These are phyloP conservation scores for Pelargonium fulgidum DNA, from an alignment of 441 rosid genomes.

Conservation along the genomic window DNA sequence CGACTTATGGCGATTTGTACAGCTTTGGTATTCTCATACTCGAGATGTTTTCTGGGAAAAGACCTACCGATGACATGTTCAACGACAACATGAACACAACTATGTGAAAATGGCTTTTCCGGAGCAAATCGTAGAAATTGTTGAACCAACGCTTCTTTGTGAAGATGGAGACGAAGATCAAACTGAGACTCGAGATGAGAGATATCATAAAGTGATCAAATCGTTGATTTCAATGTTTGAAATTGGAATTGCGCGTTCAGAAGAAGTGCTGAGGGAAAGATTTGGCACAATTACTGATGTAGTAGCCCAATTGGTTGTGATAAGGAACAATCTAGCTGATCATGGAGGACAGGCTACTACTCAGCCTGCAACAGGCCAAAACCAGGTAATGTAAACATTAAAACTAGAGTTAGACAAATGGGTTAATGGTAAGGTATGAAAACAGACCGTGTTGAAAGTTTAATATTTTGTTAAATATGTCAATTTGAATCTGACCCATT, in stretches of 20 bases:
- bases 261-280: background rate
- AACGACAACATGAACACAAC: conserved; percentile 8
- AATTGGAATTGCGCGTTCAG: conserved; percentile 9
- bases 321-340: too few species aligned
- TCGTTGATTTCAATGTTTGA: background rate
- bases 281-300: background rate
- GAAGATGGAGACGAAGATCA: background rate
- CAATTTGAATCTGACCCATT: too few species aligned
- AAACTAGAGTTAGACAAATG: too few species aligned
- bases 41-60: conserved; percentile 13
- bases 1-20: conserved; percentile 6
- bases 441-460: too few species aligned
- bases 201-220: background rate
- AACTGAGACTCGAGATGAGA: background rate
- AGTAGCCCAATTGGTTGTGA: too few species aligned
- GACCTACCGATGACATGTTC: conserved; percentile 10
- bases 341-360: too few species aligned
- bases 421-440: too few species aligned
- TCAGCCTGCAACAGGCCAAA: too few species aligned
- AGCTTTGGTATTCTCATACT: conserved; percentile 8
- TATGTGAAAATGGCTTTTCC: background rate
- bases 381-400: too few species aligned
- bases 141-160: background rate
- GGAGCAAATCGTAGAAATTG: background rate
- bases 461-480: too few species aligned